Percentiles rank a stretch among this genome's conserved stretches.
phyloP scores from a whole-genome alignment of 2,329 filamentous ascomycete species.

The Ophiostoma ulmi region DNA sequence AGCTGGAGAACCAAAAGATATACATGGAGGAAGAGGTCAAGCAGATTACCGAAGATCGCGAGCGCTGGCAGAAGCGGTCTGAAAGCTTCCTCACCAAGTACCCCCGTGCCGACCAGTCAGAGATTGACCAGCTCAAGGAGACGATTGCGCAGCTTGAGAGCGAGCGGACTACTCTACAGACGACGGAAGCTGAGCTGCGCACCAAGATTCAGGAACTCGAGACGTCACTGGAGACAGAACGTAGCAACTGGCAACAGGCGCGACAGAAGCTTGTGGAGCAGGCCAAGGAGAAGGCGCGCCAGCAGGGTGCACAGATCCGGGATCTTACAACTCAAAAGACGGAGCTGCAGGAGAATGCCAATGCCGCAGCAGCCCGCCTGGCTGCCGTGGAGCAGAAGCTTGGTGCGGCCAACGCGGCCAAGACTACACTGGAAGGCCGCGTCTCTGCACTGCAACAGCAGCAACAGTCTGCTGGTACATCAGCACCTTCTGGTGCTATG shows the following conservation, averaged over 20 bases:
- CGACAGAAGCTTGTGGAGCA: conserved; percentile 55
- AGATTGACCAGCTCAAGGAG: conserved; percentile 83
- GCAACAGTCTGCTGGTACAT: conserved; percentile 31
- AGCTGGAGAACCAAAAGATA: conserved; percentile 74
- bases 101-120: conserved; percentile 87
- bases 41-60: conserved; percentile 82
- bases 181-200: conserved; percentile 48
- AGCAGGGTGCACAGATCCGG: conserved; percentile 48
- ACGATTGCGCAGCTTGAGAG: conserved; percentile 61
- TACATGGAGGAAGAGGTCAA: conserved; percentile 84
- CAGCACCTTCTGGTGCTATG: conserved; percentile 21
- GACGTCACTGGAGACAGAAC: conserved; percentile 49
- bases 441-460: conserved; percentile 8
- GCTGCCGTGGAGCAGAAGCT: conserved; percentile 48
- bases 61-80: conserved; percentile 91
- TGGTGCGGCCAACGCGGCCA: conserved; percentile 42
- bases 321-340: conserved; percentile 52
- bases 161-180: conserved; percentile 56
- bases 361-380: conserved; percentile 41
- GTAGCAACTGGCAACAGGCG: conserved; percentile 48
- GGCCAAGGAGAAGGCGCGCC: conserved; percentile 56
- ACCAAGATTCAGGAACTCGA: conserved; percentile 51
- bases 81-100: conserved; percentile 96
- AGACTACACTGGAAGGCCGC: conserved; percentile 29
- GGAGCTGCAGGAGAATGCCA: conserved; percentile 47